phyloP scores from a whole-genome alignment of 106 monocot species.

The Gastrodia elata region DNA sequence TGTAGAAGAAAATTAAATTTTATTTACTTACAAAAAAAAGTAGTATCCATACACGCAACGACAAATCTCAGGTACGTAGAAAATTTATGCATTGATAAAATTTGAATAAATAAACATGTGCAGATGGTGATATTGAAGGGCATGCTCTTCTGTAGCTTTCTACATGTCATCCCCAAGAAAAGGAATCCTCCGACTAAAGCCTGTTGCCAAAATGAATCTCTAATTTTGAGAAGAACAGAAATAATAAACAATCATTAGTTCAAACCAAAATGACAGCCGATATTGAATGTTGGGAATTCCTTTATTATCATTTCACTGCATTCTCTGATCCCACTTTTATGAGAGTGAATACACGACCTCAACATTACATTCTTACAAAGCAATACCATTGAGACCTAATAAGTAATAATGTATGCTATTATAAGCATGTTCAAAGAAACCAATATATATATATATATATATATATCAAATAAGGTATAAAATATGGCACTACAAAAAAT shows the following conservation, averaged over 20 bases:
- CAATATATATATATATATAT: too few species aligned
- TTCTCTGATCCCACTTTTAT: neutral
- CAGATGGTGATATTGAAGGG: neutral
- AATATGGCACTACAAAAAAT: too few species aligned
- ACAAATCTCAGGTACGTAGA: too few species aligned
- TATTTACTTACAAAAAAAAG: too few species aligned
- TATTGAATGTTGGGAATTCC: neutral
- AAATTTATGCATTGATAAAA: neutral
- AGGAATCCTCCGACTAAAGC: neutral
- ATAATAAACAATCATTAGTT: neutral
- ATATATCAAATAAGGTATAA: too few species aligned
- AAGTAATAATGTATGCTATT: too few species aligned
- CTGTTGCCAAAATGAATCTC: slow-evolving; percentile 8
- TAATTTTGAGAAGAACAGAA: slow-evolving; percentile 10
- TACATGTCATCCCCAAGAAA: slow-evolving; percentile 5
- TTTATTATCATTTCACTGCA: slow-evolving; percentile 1
- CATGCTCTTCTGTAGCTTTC: neutral
- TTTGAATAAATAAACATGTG: neutral
- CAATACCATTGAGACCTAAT: neutral
- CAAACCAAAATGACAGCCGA: slow-evolving; percentile 1
- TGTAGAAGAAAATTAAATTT: too few species aligned
- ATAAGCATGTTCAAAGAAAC: too few species aligned
- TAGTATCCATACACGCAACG: too few species aligned
- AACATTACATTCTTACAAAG: slow-evolving; percentile 1
- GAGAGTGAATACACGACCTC: neutral